Conservation (phyloP, 2,329 filamentous ascomycete species). For the Eutypa lata region DNA sequence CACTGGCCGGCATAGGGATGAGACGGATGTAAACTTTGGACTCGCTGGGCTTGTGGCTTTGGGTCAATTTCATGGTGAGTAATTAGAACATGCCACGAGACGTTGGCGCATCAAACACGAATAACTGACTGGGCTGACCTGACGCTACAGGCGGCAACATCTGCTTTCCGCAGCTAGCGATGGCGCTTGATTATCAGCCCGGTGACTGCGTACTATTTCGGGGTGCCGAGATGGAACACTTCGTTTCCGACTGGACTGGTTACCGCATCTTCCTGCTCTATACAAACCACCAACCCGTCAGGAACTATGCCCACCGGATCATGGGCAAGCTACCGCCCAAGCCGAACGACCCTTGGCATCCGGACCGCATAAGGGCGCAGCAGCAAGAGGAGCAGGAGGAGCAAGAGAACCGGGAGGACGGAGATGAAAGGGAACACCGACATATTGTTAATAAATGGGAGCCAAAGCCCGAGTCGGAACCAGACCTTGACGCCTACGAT, state of each 20-base stretch:
- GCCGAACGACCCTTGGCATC: constrained; percentile 6
- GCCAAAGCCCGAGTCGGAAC: background rate
- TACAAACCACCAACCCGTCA: constrained; percentile 10
- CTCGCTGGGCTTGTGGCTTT: constrained; percentile 7
- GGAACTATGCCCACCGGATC: constrained; percentile 7
- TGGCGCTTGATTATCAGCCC: constrained; percentile 3
- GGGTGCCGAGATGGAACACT: constrained; percentile 10
- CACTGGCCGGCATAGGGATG: constrained; percentile 5
- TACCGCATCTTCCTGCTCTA: constrained; percentile 10
- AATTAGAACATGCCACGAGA: background rate
- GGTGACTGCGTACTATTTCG: constrained; percentile 9
- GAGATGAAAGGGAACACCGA: too few species aligned
- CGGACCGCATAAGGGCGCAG: constrained; percentile 3
- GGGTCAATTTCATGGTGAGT: constrained; percentile 8
- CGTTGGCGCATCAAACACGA: too few species aligned
- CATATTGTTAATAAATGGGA: too few species aligned
- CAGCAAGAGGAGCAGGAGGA: too few species aligned
- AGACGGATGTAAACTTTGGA: constrained; percentile 7
- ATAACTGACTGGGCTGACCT: too few species aligned
- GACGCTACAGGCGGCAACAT: constrained; percentile 7
- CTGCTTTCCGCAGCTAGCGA: constrained; percentile 7
- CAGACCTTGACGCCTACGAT: background rate
- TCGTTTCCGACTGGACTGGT: constrained; percentile 9
- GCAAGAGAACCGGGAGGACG: too few species aligned
- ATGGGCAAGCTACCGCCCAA: constrained; percentile 8